These are phyloP conservation scores for Trichoderma endophyticum DNA, from an alignment of 2,329 filamentous ascomycete genomes.

Conservation along the genomic window DNA sequence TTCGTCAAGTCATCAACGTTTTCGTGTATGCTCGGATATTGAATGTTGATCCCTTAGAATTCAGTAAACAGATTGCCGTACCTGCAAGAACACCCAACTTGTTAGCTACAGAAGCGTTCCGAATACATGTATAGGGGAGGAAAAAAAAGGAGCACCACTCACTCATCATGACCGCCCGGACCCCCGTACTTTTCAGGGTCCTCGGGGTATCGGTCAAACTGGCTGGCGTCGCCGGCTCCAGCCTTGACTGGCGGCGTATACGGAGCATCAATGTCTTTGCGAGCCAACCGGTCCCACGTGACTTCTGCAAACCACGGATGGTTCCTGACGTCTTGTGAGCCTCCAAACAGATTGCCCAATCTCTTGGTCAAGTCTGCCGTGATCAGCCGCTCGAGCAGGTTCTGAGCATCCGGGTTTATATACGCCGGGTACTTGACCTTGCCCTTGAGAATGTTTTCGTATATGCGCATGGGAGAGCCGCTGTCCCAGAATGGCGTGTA, in stretches of 20 bases:
- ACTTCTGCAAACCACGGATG: constrained; percentile 97
- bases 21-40: neutral
- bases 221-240: constrained; percentile 89
- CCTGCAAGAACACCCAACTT: constrained; percentile 39
- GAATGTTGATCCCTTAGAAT: constrained; percentile 50
- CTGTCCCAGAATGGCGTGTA: constrained; percentile 99
- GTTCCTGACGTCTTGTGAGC: constrained; percentile 87
- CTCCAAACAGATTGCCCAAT: constrained; percentile 88
- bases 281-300: constrained; percentile 89
- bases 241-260: constrained; percentile 96
- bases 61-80: constrained; percentile 73
- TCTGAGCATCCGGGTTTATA: constrained; percentile 89
- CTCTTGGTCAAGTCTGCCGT: constrained; percentile 93
- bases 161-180: constrained; percentile 74
- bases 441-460: constrained; percentile 97
- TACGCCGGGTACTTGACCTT: constrained; percentile 96
- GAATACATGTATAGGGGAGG: neutral
- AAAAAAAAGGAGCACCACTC: constrained; percentile 43
- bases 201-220: constrained; percentile 97
- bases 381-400: constrained; percentile 88
- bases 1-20: constrained; percentile 11
- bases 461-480: constrained; percentile 97
- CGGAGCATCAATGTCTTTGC: constrained; percentile 96
- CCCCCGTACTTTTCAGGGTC: constrained; percentile 90
- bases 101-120: neutral